Evolutionary conservation across 257 asterid species (phyloP).

Genomic region (Scutellaria galericulata): DNA sequence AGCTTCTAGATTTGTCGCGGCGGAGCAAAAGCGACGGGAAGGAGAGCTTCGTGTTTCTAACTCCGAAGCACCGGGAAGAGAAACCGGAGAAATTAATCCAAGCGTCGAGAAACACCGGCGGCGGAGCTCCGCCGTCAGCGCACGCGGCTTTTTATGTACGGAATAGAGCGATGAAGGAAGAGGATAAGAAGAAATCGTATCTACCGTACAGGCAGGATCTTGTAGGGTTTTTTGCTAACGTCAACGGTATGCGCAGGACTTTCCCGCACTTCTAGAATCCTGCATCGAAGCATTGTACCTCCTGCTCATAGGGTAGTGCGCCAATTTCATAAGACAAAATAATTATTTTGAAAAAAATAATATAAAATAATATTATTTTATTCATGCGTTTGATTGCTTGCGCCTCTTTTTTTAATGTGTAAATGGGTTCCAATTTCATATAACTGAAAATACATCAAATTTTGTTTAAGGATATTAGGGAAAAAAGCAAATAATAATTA

Average conservation of each 20-base stretch:
- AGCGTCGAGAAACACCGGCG: constrained; percentile 7
- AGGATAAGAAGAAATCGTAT: constrained; percentile 53
- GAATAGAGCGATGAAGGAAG: constrained; percentile 54
- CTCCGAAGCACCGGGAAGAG: constrained; percentile 51
- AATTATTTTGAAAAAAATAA: no score
- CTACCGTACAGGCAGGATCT: constrained; percentile 75
- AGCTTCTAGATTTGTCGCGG: constrained; percentile 62
- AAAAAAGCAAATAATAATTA: no score
- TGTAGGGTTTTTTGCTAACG: constrained; percentile 64
- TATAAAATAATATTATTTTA: no score
- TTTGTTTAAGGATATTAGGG: no score
- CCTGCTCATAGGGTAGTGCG: constrained; percentile 31
- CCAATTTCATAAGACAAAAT: neutral
- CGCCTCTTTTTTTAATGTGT: no score
- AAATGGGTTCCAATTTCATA: no score
- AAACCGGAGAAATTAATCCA: constrained; percentile 31
- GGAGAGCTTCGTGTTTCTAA: constrained; percentile 59
- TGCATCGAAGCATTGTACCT: constrained; percentile 29
- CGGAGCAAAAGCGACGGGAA: constrained; percentile 94
- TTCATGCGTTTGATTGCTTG: no score
- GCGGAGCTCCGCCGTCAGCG: constrained; percentile 44
- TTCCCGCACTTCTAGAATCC: constrained; percentile 43
- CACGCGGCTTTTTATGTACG: constrained; percentile 56
- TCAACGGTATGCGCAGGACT: constrained; percentile 50
- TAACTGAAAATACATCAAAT: no score